Percentiles rank a stretch among this genome's conserved stretches.
phyloP scores from a whole-genome alignment of 495 filamentous ascomycete genomes.

The Lasiosphaeria miniovina region DNA sequence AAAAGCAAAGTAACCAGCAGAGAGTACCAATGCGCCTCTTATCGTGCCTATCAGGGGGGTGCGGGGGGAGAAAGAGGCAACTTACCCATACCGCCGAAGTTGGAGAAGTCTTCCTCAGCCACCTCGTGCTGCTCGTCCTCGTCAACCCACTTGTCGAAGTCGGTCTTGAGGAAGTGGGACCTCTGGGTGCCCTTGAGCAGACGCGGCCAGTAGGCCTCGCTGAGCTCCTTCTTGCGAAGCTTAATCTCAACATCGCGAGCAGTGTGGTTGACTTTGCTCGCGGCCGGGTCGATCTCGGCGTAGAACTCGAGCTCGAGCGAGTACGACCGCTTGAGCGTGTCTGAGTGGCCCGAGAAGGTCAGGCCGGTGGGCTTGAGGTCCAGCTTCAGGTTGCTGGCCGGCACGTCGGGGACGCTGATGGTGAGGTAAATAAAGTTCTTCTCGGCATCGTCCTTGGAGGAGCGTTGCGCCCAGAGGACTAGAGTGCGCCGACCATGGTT shows the following conservation, averaged over 20 bases:
- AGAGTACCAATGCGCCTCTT: background rate
- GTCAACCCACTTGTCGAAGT: conserved; percentile 99
- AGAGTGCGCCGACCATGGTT: conserved; percentile 1
- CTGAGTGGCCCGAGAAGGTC: conserved; percentile 75
- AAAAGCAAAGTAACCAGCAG: background rate
- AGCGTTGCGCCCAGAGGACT: conserved; percentile 99
- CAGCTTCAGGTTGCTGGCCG: conserved; percentile 64
- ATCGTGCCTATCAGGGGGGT: background rate
- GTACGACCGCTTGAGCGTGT: conserved; percentile 77
- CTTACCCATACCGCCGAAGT: conserved; percentile 59
- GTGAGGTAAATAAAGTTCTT: conserved; percentile 94
- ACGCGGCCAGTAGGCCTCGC: conserved; percentile 89
- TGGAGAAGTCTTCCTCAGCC: conserved; percentile 78
- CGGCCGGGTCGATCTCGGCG: conserved; percentile 80
- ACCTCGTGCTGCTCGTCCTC: conserved; percentile 97
- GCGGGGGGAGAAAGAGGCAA: conserved; percentile 16
- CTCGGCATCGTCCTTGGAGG: conserved; percentile 68
- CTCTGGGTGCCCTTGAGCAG: conserved; percentile 86
- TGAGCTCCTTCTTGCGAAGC: conserved; percentile 92
- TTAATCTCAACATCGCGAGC: conserved; percentile 82
- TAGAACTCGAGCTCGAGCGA: conserved; percentile 85
- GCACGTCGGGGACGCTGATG: conserved; percentile 79
- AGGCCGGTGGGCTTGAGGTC: conserved; percentile 75
- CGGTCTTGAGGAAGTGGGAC: conserved; percentile 95
- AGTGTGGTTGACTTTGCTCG: conserved; percentile 80